Evolutionary conservation across 345 rosid genomes (phyloP).

Genomic region (Laguncularia racemosa): DNA sequence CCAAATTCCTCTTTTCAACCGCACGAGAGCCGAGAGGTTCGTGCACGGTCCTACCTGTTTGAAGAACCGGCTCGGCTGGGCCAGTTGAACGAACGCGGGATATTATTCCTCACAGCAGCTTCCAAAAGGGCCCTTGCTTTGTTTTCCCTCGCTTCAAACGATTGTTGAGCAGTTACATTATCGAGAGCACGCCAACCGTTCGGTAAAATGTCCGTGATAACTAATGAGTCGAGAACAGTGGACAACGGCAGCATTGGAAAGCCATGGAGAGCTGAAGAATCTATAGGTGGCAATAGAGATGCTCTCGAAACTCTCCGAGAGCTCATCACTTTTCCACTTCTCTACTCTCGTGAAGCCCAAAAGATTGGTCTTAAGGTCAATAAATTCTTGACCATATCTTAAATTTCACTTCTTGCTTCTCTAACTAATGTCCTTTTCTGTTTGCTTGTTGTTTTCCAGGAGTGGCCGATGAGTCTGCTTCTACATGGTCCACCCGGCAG

Average conservation of each 20-base stretch:
- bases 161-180: not conserved
- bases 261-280: constrained; percentile 62
- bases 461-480: constrained; percentile 90
- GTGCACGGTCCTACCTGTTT: no score
- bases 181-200: not conserved
- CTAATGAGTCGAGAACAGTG: constrained; percentile 3
- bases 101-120: no score
- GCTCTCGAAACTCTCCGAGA: constrained; percentile 85
- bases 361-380: constrained; percentile 73
- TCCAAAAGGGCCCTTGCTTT: no score
- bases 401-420: no score
- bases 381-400: no score
- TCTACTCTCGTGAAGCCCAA: constrained; percentile 55
- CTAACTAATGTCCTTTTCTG: not conserved
- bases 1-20: no score
- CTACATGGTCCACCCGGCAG: constrained; percentile 91
- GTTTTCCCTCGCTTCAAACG: no score
- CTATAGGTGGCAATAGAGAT: constrained; percentile 64
- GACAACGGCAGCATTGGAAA: constrained; percentile 13
- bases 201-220: not conserved
- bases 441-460: constrained; percentile 12
- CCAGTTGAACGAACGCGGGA: no score
- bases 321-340: constrained; percentile 69
- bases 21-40: no score
- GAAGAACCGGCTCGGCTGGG: no score